Base-by-base conservation (phyloP, 2,329 filamentous ascomycete genomes). In the Akanthomyces muscarius region DNA sequence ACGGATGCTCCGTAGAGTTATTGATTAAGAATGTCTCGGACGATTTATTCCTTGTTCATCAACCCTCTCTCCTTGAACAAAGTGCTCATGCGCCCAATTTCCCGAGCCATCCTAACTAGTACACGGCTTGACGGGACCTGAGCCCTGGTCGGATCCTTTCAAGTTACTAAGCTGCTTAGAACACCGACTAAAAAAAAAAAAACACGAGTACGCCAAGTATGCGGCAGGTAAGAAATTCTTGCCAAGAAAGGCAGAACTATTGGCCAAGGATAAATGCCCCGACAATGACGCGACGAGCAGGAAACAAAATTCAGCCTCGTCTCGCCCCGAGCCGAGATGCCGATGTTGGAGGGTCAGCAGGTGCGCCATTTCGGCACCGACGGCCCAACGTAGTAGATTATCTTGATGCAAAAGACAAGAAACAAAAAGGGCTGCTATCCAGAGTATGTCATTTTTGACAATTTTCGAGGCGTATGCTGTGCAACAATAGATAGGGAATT, bases 311-410 rank as follows among this genome's bases (percentile, higher is more conserved):
- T 8, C 50, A 52, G 50, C 50, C 50, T 52, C 28, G 50, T 52
- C 30, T 36, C 28, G 6, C 16, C 11, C n/a, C 30, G 55, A 58
- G 55, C 55, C 44, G 44, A 47, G 55, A 58, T 58, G 44, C 55
- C 55, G 44, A 58, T 58, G 55, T 48, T 58, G 44, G 54, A 56
- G 54, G 54, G 54, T 45, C 54, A 56, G 23, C 41, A 30, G 54
- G 28, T 47, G 54, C 41, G 42, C 41, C 42, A 7, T 45, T 56
- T 45, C 41, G 53, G 53, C 53, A 30, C 53, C 14, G 38, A 18
- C 53, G 36, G 38, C 21, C 21, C 21, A 21, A 21, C 52, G 36
- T 14, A 2, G 41, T 21, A 30, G 41, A 54, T 54, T 21, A 44
- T 21, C 21, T 21, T 44, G 14, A n/a, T 28, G 16, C 8, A 14